Evolutionary conservation across 2,329 filamentous ascomycete species (phyloP).

Genomic region (Penicillium sp.): DNA sequence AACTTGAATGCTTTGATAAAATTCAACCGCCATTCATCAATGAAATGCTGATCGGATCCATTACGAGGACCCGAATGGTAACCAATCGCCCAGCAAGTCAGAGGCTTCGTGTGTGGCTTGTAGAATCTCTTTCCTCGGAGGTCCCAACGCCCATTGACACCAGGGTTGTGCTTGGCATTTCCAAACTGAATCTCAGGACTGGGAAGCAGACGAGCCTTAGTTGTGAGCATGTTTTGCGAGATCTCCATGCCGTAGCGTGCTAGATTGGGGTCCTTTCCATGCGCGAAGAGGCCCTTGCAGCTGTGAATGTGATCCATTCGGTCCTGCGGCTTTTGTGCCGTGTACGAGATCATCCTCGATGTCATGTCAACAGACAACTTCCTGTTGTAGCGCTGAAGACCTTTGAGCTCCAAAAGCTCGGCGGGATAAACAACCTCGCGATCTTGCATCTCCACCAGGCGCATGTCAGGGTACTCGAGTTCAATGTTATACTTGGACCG

Average conservation of each 20-base stretch:
- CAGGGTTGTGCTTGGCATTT: constrained; percentile 58
- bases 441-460: constrained; percentile 60
- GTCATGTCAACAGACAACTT: constrained; percentile 68
- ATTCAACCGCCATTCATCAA: constrained; percentile 57
- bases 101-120: constrained; percentile 59
- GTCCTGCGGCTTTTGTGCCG: constrained; percentile 72
- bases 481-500: constrained; percentile 52
- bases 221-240: constrained; percentile 62
- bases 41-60: constrained; percentile 44
- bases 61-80: constrained; percentile 61
- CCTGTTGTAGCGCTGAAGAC: constrained; percentile 59
- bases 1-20: constrained; percentile 63
- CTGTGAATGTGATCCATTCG: constrained; percentile 69
- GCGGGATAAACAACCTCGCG: constrained; percentile 54
- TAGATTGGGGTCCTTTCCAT: constrained; percentile 69
- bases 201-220: constrained; percentile 69
- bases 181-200: constrained; percentile 72
- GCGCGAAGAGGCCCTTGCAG: constrained; percentile 68
- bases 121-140: constrained; percentile 79
- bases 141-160: constrained; percentile 78
- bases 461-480: constrained; percentile 51
- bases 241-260: constrained; percentile 73
- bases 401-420: constrained; percentile 55
- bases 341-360: constrained; percentile 86
- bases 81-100: constrained; percentile 76